phyloP scores from a whole-genome alignment of 805 yeast species.

The Suhomyces pyralidae region DNA sequence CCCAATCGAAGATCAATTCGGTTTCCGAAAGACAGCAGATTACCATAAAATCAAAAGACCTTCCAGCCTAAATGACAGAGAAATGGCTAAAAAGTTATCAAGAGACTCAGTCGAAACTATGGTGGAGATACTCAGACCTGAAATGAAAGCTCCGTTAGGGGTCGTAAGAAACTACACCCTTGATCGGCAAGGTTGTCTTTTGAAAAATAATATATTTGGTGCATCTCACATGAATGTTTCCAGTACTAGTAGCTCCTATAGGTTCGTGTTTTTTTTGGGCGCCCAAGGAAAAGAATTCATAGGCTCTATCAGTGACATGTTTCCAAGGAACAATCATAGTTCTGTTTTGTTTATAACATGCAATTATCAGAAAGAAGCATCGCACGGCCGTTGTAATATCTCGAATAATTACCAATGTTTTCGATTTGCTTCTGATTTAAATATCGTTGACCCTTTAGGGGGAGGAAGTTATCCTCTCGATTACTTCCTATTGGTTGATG shows the following conservation, averaged over 20 bases:
- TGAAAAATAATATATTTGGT: background rate
- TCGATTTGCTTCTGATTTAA: conserved; percentile 20
- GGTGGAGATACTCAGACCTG: background rate
- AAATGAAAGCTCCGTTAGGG: background rate
- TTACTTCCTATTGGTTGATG: conserved; percentile 21
- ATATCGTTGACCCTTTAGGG: conserved; percentile 32
- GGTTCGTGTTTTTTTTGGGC: conserved; percentile 23
- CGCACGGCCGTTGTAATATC: background rate
- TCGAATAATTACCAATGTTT: conserved; percentile 18
- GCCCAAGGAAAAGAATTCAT: conserved; percentile 33
- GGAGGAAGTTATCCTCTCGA: conserved; percentile 37
- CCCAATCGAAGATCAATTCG: background rate
- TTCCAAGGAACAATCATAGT: conserved; percentile 1
- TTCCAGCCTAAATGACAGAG: background rate
- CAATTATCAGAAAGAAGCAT: conserved; percentile 5
- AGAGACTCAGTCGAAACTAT: background rate
- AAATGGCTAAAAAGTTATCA: background rate
- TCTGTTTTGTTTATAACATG: conserved; percentile 17
- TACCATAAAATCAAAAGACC: background rate
- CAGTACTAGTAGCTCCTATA: background rate
- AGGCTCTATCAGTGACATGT: conserved; percentile 9
- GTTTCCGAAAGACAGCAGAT: background rate
- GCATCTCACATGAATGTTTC: background rate
- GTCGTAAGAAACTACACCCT: background rate
- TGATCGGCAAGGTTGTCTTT: background rate